These are phyloP conservation scores for Beta corolliflora DNA, from an alignment of 179 eudicot genomes.

Conservation along the genomic window DNA sequence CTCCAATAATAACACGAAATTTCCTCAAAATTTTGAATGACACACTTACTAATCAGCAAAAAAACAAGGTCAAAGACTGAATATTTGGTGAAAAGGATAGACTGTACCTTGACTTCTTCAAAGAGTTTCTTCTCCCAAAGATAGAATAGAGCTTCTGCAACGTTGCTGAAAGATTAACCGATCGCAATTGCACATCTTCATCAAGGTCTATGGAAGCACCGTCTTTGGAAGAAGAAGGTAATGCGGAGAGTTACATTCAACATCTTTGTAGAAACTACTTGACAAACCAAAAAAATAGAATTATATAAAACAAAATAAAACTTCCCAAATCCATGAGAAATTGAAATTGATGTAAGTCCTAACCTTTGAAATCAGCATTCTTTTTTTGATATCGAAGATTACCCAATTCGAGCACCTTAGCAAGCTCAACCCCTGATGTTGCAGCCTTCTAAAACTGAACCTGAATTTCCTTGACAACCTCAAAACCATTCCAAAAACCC, in stretches of 20 bases:
- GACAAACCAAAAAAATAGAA: constrained; percentile 4
- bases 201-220: neutral
- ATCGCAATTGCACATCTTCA: neutral
- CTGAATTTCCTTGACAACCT: constrained; percentile 75
- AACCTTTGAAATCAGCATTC: constrained; percentile 40
- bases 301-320: neutral
- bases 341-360: neutral
- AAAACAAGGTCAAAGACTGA: too few species aligned
- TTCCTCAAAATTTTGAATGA: too few species aligned
- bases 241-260: constrained; percentile 65
- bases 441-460: constrained; percentile 78
- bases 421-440: constrained; percentile 61
- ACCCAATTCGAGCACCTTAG: constrained; percentile 82
- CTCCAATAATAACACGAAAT: too few species aligned
- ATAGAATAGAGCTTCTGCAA: constrained; percentile 35
- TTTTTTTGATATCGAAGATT: constrained; percentile 58
- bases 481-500: constrained; percentile 27
- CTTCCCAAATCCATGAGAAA: neutral
- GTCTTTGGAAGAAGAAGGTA: constrained; percentile 55
- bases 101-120: constrained; percentile 85
- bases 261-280: constrained; percentile 83
- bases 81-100: too few species aligned
- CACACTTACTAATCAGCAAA: too few species aligned
- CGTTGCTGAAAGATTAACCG: neutral
- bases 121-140: constrained; percentile 97